phyloP scores from a whole-genome alignment of 768 basidiomycete species.

The Russula sp. region DNA sequence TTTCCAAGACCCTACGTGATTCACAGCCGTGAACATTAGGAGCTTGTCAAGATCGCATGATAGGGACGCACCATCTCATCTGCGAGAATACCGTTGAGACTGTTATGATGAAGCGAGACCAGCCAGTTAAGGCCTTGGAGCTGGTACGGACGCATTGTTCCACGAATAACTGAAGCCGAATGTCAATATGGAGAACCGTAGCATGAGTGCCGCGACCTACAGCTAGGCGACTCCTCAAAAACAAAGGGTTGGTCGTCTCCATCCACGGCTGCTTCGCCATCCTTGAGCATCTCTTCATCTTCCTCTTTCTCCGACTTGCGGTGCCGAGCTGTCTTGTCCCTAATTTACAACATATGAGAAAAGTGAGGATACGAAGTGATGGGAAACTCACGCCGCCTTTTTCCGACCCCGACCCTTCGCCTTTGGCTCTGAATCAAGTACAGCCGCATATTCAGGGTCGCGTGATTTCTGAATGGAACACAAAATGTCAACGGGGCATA shows the following conservation, averaged over 20 bases:
- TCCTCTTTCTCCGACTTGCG: conserved; percentile 98
- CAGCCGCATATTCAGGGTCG: conserved; percentile 87
- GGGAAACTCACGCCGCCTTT: conserved; percentile 55
- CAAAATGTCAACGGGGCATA: background rate
- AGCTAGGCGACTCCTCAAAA: conserved; percentile 90
- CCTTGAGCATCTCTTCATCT: conserved; percentile 90
- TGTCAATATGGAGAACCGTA: background rate
- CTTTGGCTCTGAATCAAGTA: conserved; percentile 83
- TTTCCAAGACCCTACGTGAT: conserved; percentile 82
- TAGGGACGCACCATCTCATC: conserved; percentile 75
- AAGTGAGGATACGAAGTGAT: background rate
- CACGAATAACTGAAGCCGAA: conserved; percentile 62
- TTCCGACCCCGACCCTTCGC: conserved; percentile 82
- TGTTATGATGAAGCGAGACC: conserved; percentile 93
- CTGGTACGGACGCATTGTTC: conserved; percentile 90
- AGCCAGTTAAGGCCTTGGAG: conserved; percentile 97
- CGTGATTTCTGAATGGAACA: conserved; percentile 50
- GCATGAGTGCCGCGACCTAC: conserved; percentile 36
- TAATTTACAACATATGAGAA: conserved; percentile 28
- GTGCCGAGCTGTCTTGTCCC: conserved; percentile 74
- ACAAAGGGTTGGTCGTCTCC: conserved; percentile 89
- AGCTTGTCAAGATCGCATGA: conserved; percentile 10
- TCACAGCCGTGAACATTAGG: background rate
- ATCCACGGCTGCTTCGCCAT: conserved; percentile 70
- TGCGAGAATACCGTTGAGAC: conserved; percentile 93